These are phyloP conservation scores for Tylopilus balloui DNA, from an alignment of 768 basidiomycete species.

Conservation along the genomic window DNA sequence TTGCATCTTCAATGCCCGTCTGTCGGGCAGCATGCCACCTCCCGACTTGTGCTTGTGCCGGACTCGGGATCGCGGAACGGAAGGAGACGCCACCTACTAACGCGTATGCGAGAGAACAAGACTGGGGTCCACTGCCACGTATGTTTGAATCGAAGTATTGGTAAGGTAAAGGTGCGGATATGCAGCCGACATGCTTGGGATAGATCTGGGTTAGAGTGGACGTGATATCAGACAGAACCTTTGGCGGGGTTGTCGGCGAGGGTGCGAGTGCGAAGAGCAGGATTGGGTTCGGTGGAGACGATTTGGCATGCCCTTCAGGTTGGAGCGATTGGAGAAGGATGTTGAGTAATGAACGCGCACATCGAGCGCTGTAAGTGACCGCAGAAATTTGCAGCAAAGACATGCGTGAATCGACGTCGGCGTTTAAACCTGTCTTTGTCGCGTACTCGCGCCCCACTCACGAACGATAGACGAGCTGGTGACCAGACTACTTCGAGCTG, in stretches of 20 bases:
- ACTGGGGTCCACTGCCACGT: conserved; percentile 27
- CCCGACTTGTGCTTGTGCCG: conserved; percentile 58
- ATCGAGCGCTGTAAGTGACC: conserved; percentile 15
- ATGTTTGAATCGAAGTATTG: conserved; percentile 3
- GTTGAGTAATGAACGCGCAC: conserved; percentile 18
- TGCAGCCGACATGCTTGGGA: conserved; percentile 52
- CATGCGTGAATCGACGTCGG: conserved; percentile 4
- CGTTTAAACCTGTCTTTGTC: no score
- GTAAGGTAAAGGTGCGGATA: conserved; percentile 48
- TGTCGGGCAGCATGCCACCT: conserved; percentile 60
- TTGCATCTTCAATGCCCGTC: conserved; percentile 9
- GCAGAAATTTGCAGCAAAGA: conserved; percentile 13
- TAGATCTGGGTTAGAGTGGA: conserved; percentile 38
- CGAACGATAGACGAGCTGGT: no score
- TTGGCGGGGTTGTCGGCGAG: conserved; percentile 19
- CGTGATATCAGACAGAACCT: conserved; percentile 36
- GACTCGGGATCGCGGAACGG: conserved; percentile 60
- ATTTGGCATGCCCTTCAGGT: neutral
- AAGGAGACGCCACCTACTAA: conserved; percentile 43
- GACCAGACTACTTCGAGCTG: no score
- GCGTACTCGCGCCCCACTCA: no score
- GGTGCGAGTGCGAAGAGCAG: conserved; percentile 28
- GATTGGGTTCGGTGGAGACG: neutral
- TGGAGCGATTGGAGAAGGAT: conserved; percentile 5
- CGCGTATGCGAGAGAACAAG: conserved; percentile 60